Percentiles rank a stretch among this genome's conserved stretches.
Evolutionary conservation across 2,329 filamentous ascomycete species (phyloP).

Genomic region (Monosporascus cannonballus): DNA sequence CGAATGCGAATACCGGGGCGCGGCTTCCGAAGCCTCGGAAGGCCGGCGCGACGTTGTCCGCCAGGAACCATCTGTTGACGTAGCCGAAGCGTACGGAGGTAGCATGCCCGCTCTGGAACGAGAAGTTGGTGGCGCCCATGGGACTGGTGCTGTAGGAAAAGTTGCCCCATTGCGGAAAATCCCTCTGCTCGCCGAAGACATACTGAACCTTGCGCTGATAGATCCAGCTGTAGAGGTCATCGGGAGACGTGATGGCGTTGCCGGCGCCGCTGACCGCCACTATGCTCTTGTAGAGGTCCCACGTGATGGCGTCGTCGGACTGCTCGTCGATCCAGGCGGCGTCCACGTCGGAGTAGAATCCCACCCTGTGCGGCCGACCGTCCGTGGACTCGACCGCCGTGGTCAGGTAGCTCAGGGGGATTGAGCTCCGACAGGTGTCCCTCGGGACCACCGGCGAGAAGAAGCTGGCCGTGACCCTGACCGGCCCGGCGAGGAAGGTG

Average conservation of each 20-base stretch:
- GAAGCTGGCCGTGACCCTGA: slow-evolving; percentile 42
- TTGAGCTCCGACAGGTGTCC: slow-evolving; percentile 69
- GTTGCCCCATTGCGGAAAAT: slow-evolving; percentile 59
- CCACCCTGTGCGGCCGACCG: slow-evolving; percentile 45
- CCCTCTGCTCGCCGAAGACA: slow-evolving; percentile 57
- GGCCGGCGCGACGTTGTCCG: slow-evolving; percentile 51
- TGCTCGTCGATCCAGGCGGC: slow-evolving; percentile 76
- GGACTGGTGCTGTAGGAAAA: slow-evolving; percentile 56
- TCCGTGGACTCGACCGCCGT: slow-evolving; percentile 55
- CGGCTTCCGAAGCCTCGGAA: slow-evolving; percentile 61
- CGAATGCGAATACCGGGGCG: slow-evolving; percentile 68
- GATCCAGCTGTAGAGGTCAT: slow-evolving; percentile 57
- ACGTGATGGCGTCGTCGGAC: slow-evolving; percentile 57
- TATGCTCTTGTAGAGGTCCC: slow-evolving; percentile 52
- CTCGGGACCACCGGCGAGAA: slow-evolving; percentile 74
- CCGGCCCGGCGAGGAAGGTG: slow-evolving; percentile 29
- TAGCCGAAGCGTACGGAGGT: slow-evolving; percentile 51
- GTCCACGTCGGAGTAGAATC: slow-evolving; percentile 61
- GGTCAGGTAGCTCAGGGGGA: slow-evolving; percentile 72
- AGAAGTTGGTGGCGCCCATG: slow-evolving; percentile 10
- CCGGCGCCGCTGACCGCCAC: slow-evolving; percentile 24
- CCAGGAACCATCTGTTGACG: slow-evolving; percentile 51
- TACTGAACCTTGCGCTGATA: slow-evolving; percentile 67
- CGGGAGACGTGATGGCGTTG: slow-evolving; percentile 51
- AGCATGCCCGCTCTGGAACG: slow-evolving; percentile 17